Conservation (phyloP, 2,329 filamentous ascomycete genomes). For the Colletotrichum musicola region DNA sequence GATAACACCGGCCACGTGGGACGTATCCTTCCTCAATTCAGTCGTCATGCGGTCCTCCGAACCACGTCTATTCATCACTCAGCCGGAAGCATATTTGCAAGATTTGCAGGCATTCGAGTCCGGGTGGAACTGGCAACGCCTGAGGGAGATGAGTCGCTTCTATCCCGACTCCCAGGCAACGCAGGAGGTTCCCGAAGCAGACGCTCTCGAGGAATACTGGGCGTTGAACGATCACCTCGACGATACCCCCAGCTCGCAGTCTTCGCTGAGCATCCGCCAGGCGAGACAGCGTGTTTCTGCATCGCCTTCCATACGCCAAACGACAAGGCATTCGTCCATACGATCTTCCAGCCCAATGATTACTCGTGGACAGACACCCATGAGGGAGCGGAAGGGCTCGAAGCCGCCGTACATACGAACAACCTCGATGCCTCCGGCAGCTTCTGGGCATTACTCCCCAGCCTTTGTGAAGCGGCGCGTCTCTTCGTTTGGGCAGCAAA, state of each 20-base stretch:
- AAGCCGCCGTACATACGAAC: constrained; percentile 65
- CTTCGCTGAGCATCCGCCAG: constrained; percentile 57
- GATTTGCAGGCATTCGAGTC: constrained; percentile 64
- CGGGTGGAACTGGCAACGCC: constrained; percentile 78
- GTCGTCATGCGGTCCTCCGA: constrained; percentile 79
- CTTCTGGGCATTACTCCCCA: constrained; percentile 54
- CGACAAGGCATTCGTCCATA: constrained; percentile 52
- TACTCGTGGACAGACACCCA: constrained; percentile 56
- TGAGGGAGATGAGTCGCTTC: constrained; percentile 72
- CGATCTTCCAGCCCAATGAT: constrained; percentile 50
- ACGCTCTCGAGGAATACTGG: constrained; percentile 77
- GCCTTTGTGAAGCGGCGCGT: constrained; percentile 59
- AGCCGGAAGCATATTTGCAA: constrained; percentile 81
- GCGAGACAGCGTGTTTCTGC: constrained; percentile 56
- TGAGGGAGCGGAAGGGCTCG: constrained; percentile 56
- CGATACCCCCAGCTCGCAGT: constrained; percentile 60
- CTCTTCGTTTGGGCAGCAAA: constrained; percentile 55
- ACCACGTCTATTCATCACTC: constrained; percentile 80
- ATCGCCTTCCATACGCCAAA: constrained; percentile 57
- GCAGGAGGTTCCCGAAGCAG: constrained; percentile 68
- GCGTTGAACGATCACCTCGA: constrained; percentile 75
- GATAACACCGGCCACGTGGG: constrained; percentile 79
- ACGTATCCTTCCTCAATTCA: constrained; percentile 76
- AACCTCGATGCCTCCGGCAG: constrained; percentile 62
- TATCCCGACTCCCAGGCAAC: constrained; percentile 55